These are phyloP conservation scores for Biscogniauxia marginata DNA, from an alignment of 2,329 filamentous ascomycete species.

Conservation along the genomic window DNA sequence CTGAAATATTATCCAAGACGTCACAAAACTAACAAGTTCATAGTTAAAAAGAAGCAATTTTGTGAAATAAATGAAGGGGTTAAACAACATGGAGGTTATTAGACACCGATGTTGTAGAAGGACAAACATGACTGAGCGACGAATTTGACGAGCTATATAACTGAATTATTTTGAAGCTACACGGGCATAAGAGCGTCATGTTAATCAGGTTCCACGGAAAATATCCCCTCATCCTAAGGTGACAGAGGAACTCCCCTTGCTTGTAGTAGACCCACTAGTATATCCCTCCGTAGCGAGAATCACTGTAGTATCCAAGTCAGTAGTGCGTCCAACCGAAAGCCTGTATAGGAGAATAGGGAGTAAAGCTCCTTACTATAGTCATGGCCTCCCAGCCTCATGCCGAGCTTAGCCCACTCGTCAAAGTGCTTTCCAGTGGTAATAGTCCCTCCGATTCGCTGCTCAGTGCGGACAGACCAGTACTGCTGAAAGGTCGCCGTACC, in stretches of 20 bases:
- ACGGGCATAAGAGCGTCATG: no score
- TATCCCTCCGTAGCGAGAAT: slow-evolving; percentile 28
- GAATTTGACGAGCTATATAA: no score
- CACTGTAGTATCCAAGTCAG: slow-evolving; percentile 15
- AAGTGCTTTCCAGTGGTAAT: slow-evolving; percentile 54
- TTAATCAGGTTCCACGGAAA: no score
- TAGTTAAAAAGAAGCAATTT: no score
- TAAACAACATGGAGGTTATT: no score
- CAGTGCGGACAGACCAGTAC: slow-evolving; percentile 49
- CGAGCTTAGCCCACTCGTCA: slow-evolving; percentile 49
- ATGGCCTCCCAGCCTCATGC: slow-evolving; percentile 48
- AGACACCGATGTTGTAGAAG: no score
- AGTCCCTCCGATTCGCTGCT: slow-evolving; percentile 50
- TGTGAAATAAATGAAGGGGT: no score
- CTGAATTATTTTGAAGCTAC: no score
- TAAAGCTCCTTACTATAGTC: slow-evolving; percentile 42
- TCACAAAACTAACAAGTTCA: no score
- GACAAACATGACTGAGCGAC: no score
- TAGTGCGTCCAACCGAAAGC: no score
- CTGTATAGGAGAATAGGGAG: background rate
- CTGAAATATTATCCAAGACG: no score
- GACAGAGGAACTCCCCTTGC: slow-evolving; percentile 24
- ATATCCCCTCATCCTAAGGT: slow-evolving; percentile 19
- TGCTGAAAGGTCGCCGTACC: slow-evolving; percentile 54
- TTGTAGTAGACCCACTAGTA: slow-evolving; percentile 23